Percentiles rank a stretch among this genome's conserved stretches.
Evolutionary conservation across 345 rosid species (phyloP).

Genomic region (Kandelia obovata): DNA sequence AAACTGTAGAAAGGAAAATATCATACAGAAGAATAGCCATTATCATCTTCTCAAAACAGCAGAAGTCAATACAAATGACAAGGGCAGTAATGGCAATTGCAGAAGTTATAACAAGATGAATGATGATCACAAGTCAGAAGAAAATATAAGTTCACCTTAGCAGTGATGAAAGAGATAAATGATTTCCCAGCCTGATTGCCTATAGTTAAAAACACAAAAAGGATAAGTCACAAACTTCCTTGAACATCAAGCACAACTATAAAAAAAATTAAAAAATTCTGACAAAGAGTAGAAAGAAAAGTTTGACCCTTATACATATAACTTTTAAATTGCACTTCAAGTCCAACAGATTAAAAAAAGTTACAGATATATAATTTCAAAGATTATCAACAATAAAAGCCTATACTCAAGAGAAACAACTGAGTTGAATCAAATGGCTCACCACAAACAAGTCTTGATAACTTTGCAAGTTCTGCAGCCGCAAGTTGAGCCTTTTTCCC

Average conservation of each 20-base stretch:
- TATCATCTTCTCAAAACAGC: not conserved
- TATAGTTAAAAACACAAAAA: constrained; percentile 25
- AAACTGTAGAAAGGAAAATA: no score
- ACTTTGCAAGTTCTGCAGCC: constrained; percentile 82
- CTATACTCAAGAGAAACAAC: not conserved
- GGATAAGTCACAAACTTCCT: not conserved
- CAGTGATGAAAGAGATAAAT: constrained; percentile 65
- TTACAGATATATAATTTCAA: no score
- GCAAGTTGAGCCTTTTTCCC: constrained; percentile 92
- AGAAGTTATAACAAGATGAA: not conserved
- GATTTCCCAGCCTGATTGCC: constrained; percentile 73
- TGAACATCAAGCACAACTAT: not conserved
- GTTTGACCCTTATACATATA: not conserved
- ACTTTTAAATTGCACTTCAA: no score
- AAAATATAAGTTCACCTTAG: constrained; percentile 52
- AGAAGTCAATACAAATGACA: constrained; percentile 12
- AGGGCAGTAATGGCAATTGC: not conserved
- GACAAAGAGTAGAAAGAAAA: not conserved
- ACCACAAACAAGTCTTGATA: constrained; percentile 73
- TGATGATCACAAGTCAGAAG: not conserved
- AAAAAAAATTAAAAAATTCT: not conserved
- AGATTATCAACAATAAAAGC: not conserved
- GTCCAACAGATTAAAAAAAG: no score
- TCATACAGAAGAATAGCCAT: not conserved
- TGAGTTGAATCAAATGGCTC: constrained; percentile 25